Evolutionary conservation across 2,329 filamentous ascomycete genomes (phyloP).

Genomic region (Neoscytalidium dimidiatum): DNA sequence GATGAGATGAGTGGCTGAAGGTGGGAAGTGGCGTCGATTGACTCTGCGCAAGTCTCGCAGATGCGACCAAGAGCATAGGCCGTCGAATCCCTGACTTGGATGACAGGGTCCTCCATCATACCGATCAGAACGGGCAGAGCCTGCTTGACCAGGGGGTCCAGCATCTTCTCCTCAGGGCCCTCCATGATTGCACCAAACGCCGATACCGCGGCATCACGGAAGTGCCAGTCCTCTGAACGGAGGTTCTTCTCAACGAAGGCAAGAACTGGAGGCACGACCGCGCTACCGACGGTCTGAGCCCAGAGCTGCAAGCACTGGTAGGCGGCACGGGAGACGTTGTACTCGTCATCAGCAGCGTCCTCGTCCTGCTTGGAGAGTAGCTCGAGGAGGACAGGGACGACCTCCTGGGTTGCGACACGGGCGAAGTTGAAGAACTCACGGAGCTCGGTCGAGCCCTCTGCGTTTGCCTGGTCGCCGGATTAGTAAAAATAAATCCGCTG

Average conservation of each 20-base stretch:
- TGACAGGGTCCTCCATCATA: constrained; percentile 86
- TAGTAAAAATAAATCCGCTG: neutral
- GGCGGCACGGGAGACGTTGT: constrained; percentile 91
- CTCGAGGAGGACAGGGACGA: constrained; percentile 85
- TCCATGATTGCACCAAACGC: constrained; percentile 99
- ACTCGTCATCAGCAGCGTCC: constrained; percentile 94
- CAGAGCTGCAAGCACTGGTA: constrained; percentile 98
- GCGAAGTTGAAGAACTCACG: constrained; percentile 96
- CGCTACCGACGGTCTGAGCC: constrained; percentile 82
- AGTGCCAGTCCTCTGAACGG: constrained; percentile 89
- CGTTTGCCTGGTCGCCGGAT: constrained; percentile 49
- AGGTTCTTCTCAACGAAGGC: constrained; percentile 90
- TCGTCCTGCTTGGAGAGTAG: constrained; percentile 97
- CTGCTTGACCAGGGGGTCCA: constrained; percentile 94
- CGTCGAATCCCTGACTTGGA: constrained; percentile 93
- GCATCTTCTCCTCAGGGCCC: constrained; percentile 86
- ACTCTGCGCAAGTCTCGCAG: constrained; percentile 87
- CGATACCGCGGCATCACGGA: constrained; percentile 91
- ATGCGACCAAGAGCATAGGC: constrained; percentile 96
- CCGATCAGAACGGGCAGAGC: constrained; percentile 87
- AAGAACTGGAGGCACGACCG: constrained; percentile 84
- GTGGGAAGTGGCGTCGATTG: constrained; percentile 82
- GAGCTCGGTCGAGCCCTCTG: constrained; percentile 78
- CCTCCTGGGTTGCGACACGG: constrained; percentile 87
- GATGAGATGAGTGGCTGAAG: constrained; percentile 83